Percentiles rank a stretch among this genome's conserved stretches.
phyloP scores from a whole-genome alignment of 441 rosid species.

The Jatropha multifida region DNA sequence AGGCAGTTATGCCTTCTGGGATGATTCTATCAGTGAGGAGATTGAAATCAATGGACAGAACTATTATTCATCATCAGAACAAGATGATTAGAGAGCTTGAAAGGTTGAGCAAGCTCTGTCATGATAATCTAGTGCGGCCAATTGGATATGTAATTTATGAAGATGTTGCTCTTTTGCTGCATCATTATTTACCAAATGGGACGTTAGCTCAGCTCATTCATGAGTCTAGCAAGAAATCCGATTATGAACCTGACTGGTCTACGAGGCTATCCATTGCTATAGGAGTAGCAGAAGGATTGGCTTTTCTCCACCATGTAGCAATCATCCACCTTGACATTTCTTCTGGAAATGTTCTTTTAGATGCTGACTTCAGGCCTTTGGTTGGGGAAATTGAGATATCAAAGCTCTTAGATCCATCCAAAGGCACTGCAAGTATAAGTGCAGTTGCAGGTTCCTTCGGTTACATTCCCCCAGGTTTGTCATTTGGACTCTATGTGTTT shows the following conservation, averaged over 20 bases:
- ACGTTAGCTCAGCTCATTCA: constrained; percentile 78
- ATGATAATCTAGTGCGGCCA: constrained; percentile 74
- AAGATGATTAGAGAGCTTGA: constrained; percentile 96
- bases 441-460: constrained; percentile 99
- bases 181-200: constrained; percentile 77
- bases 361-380: constrained; percentile 67
- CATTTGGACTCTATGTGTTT: background rate
- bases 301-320: constrained; percentile 90
- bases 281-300: constrained; percentile 91
- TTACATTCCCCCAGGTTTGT: constrained; percentile 90
- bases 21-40: constrained; percentile 70
- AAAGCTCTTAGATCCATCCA: constrained; percentile 86
- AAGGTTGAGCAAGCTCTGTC: constrained; percentile 85
- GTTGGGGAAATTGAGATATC: constrained; percentile 96
- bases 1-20: constrained; percentile 93
- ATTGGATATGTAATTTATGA: constrained; percentile 89
- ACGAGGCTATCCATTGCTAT: constrained; percentile 75
- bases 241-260: constrained; percentile 93
- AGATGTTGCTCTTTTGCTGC: constrained; percentile 89
- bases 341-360: constrained; percentile 75
- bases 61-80: constrained; percentile 80
- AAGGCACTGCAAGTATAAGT: constrained; percentile 96
- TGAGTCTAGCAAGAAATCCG: constrained; percentile 56
- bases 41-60: constrained; percentile 80
- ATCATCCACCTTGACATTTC: constrained; percentile 93